Evolutionary conservation across 495 filamentous ascomycete species (phyloP), one percentile per base, ranked within the genome.

Genomic region (Chaetomium fimeti): DNA sequence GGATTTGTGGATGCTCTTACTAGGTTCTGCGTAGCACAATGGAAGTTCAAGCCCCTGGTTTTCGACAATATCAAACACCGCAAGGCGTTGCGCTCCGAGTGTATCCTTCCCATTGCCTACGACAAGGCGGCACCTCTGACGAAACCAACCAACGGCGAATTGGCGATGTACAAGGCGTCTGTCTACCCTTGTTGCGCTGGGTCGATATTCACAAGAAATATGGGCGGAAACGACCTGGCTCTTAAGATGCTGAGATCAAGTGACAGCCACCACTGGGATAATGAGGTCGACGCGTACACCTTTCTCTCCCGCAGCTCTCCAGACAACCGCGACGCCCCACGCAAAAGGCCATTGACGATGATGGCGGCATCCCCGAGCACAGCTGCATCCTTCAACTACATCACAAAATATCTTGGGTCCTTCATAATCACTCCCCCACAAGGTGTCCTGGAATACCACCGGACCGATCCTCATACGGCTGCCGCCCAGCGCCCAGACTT

Each of bases 41-140:
- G 54, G 54, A 57, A 20, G 54, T 57, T 57, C 54, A 57, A 25
- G 8, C 54, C 54, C 15, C 18, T 57, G 15, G 28, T 42, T 27
- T 38, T 57, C 29, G 13, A 15, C 5, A 52, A 20, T 3, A 12
- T 20, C 24, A 57, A 12, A 3, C 40, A 43, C 40, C 40, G 40
- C 3, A 57, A 20, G 22, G 11, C 7, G 32, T 9, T 52, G 6
- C 11, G 8, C 22, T 7, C 24, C n/a, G 49, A 52, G 24, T 8
- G 13, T 5, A 52, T 52, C 22, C 22, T 52, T 1, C 49, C 49
- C 11, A 12, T 52, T 15, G 24, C 28, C 22, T 52, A 11, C 24
- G 49, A 52, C 22, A 27, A 12, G 49, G 13, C 22, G 49, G n/a
- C n/a, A n/a, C n/a, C n/a, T n/a, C 24, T 25, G 22, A 8, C 28